These are phyloP conservation scores for Aspergillus leporis DNA, from an alignment of 495 filamentous ascomycete species.

Conservation along the genomic window DNA sequence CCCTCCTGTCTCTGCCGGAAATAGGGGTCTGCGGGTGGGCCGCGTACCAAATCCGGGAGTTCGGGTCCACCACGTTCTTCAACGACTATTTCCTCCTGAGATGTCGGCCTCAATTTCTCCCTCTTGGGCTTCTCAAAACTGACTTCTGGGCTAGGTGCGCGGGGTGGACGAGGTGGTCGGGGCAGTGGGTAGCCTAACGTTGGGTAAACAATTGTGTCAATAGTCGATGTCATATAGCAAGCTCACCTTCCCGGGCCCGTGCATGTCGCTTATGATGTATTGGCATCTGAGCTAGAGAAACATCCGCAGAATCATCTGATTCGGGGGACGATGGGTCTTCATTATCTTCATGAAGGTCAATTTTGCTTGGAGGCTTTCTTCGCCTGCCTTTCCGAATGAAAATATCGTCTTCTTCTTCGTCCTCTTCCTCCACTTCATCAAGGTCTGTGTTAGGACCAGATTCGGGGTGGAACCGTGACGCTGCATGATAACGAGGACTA, in stretches of 20 bases:
- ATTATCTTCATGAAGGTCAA: constrained; percentile 9
- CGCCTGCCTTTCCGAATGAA: not conserved
- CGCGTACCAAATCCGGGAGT: constrained; percentile 3
- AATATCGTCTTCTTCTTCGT: constrained; percentile 11
- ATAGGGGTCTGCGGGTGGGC: constrained; percentile 10
- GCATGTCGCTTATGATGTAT: constrained; percentile 8
- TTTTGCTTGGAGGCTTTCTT: constrained; percentile 4
- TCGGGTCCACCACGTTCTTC: constrained; percentile 10
- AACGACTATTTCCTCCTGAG: constrained; percentile 15
- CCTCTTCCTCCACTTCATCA: constrained; percentile 12
- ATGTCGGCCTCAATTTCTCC: constrained; percentile 5
- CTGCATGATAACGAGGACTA: constrained; percentile 7
- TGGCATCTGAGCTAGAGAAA: constrained; percentile 3
- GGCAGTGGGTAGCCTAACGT: not conserved
- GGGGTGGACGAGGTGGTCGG: constrained; percentile 15
- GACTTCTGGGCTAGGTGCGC: constrained; percentile 16
- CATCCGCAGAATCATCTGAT: constrained; percentile 13
- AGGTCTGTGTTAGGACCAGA: constrained; percentile 12
- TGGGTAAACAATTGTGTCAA: not conserved
- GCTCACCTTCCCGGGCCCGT: constrained; percentile 10
- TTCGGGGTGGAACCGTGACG: constrained; percentile 2
- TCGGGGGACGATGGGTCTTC: constrained; percentile 8
- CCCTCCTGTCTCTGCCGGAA: constrained; percentile 17
- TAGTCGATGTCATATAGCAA: not conserved
- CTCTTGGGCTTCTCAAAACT: constrained; percentile 17